A percentile compares a stretch with the other conserved stretches of the same genome.
Evolutionary conservation across 2,329 filamentous ascomycete genomes (phyloP).

Genomic region (Penicillium expansum): DNA sequence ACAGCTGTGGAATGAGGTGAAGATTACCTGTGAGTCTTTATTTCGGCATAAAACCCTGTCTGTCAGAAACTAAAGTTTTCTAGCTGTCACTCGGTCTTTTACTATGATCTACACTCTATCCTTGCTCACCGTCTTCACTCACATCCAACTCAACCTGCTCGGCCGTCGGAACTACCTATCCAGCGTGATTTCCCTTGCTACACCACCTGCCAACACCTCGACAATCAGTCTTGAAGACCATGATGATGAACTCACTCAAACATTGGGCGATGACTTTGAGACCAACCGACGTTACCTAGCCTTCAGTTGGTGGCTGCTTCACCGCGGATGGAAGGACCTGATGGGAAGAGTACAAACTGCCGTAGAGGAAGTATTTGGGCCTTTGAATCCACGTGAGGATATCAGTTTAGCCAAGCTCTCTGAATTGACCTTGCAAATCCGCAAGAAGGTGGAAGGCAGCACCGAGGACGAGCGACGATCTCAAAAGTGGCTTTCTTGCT

Average conservation of each 20-base stretch:
- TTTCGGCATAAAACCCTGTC: background rate
- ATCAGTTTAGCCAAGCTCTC: constrained; percentile 77
- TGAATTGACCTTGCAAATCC: constrained; percentile 76
- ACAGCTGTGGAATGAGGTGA: constrained; percentile 95
- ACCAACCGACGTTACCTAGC: constrained; percentile 93
- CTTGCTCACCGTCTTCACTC: constrained; percentile 84
- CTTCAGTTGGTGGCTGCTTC: constrained; percentile 97
- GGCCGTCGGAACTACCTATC: constrained; percentile 94
- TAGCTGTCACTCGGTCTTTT: constrained; percentile 85
- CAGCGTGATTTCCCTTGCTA: constrained; percentile 86
- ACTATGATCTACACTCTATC: constrained; percentile 89
- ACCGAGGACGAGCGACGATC: constrained; percentile 61
- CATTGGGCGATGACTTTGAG: constrained; percentile 90
- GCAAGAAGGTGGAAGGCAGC: constrained; percentile 77
- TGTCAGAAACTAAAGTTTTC: background rate
- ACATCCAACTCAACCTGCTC: constrained; percentile 94
- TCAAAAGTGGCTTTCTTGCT: constrained; percentile 74
- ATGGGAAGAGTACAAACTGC: constrained; percentile 79
- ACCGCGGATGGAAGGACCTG: constrained; percentile 81
- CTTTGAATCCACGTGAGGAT: constrained; percentile 82
- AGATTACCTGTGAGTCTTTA: constrained; percentile 72
- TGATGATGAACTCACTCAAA: constrained; percentile 83
- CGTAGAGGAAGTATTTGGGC: constrained; percentile 86
- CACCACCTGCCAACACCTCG: constrained; percentile 65
- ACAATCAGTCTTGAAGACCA: constrained; percentile 90